Conservation (phyloP, 2,329 filamentous ascomycete species). For the Basipetospora chlamydospora region DNA sequence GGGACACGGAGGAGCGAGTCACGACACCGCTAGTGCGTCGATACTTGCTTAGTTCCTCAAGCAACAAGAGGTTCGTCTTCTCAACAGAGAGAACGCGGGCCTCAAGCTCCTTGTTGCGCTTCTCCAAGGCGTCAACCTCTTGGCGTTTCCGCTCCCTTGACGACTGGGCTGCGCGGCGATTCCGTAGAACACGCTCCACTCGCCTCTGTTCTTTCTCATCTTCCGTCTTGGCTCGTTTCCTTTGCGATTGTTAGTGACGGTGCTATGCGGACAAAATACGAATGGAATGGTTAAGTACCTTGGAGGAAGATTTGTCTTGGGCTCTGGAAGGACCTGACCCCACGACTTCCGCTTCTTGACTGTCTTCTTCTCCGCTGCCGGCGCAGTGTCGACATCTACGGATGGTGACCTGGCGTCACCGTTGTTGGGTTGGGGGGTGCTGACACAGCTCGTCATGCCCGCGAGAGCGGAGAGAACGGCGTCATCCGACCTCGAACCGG, state of each 20-base stretch:
- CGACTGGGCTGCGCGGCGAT: constrained; percentile 90
- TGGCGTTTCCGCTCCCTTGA: constrained; percentile 83
- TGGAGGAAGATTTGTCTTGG: constrained; percentile 90
- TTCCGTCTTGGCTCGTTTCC: constrained; percentile 92
- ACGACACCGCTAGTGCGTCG: constrained; percentile 27
- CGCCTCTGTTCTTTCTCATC: constrained; percentile 98
- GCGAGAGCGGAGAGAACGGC: constrained; percentile 12
- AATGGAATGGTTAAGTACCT: constrained; percentile 40
- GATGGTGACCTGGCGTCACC: no score
- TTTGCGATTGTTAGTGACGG: constrained; percentile 13
- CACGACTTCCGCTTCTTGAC: constrained; percentile 95
- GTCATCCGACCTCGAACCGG: constrained; percentile 14
- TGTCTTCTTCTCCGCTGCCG: constrained; percentile 47
- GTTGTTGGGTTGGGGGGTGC: no score
- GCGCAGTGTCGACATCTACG: constrained; percentile 10
- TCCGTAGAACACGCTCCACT: constrained; percentile 91
- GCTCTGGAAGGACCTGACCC: constrained; percentile 92
- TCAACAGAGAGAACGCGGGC: constrained; percentile 45
- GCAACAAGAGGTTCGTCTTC: constrained; percentile 32
- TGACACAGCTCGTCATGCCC: no score
- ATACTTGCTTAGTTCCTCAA: constrained; percentile 35
- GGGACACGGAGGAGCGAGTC: constrained; percentile 24
- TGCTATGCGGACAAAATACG: neutral
- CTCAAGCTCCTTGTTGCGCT: constrained; percentile 58
- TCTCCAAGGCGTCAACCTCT: constrained; percentile 75